Percentiles rank a stretch among this genome's conserved stretches.
phyloP scores from a whole-genome alignment of 2,329 filamentous ascomycete species.

The Ophiostoma himal-ulmi region DNA sequence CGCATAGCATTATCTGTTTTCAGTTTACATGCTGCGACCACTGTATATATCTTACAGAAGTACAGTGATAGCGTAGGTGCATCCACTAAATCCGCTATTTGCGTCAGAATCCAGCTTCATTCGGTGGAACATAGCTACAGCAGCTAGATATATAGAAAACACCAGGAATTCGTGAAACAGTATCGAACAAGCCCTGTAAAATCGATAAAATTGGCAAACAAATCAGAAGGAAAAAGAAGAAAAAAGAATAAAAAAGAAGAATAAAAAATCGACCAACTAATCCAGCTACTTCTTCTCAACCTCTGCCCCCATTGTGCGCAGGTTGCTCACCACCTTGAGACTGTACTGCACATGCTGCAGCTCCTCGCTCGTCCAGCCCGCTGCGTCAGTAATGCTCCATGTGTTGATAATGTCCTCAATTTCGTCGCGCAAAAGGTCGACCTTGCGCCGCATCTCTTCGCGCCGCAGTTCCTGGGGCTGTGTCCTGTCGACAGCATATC shows the following conservation, averaged over 20 bases:
- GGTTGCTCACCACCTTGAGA: neutral
- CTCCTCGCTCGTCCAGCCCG: constrained; percentile 19
- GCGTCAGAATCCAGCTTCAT: neutral
- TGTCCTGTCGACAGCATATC: constrained; percentile 18
- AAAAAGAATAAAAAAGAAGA: neutral
- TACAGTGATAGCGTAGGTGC: neutral
- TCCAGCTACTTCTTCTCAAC: neutral
- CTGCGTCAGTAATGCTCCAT: constrained; percentile 13
- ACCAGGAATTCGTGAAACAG: neutral
- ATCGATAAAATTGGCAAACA: neutral
- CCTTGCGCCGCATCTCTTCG: constrained; percentile 14
- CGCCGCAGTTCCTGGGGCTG: constrained; percentile 9
- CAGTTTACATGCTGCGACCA: neutral
- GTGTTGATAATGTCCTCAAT: constrained; percentile 19
- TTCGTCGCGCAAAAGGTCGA: constrained; percentile 20
- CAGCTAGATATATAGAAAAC: neutral
- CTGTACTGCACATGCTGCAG: constrained; percentile 18
- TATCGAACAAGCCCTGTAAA: neutral
- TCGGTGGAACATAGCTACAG: neutral
- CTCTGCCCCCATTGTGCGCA: constrained; percentile 7
- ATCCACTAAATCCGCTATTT: neutral
- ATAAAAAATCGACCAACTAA: neutral
- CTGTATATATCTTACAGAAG: neutral
- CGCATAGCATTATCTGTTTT: neutral
- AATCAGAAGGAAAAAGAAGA: neutral